Conservation (phyloP, 2,329 filamentous ascomycete genomes). For the Pseudocercospora musae region DNA sequence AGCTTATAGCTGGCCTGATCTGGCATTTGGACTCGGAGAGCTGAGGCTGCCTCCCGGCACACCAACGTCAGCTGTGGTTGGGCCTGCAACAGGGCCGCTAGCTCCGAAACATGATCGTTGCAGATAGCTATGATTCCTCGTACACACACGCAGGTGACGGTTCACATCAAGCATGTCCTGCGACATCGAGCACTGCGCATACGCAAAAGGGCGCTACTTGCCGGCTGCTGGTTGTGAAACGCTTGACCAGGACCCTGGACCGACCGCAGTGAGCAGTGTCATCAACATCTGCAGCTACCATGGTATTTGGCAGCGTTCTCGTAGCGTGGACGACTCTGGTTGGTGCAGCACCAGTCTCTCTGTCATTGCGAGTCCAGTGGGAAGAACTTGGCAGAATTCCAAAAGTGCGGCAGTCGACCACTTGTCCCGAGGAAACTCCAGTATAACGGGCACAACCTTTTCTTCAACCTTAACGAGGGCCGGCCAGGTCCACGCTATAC, state of each 20-base stretch:
- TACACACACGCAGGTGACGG: not conserved
- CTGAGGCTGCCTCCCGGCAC: not conserved
- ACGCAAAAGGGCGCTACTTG: not conserved
- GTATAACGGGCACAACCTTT: not conserved
- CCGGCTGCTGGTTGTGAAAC: not conserved
- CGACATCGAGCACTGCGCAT: not conserved
- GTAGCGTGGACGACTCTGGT: not conserved
- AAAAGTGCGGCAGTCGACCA: not conserved
- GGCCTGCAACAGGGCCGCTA: not conserved
- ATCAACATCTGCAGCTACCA: not conserved
- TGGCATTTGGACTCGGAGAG: not conserved
- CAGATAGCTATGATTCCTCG: not conserved
- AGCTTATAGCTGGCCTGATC: slow-evolving; percentile 1
- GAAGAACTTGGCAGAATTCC: not conserved
- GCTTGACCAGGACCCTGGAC: not conserved
- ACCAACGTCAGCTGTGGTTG: not conserved
- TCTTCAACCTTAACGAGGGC: not conserved
- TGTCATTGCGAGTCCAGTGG: not conserved
- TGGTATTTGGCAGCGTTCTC: not conserved
- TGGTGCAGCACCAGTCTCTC: not conserved
- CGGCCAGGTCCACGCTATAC: not conserved
- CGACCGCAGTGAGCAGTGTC: not conserved
- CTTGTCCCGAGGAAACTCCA: not conserved
- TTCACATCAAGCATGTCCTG: not conserved
- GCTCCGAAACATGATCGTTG: not conserved